Percentiles rank a stretch among this genome's conserved stretches.
These are phyloP conservation scores for Alternaria longipes DNA, from an alignment of 2,329 filamentous ascomycete species.

Conservation along the genomic window DNA sequence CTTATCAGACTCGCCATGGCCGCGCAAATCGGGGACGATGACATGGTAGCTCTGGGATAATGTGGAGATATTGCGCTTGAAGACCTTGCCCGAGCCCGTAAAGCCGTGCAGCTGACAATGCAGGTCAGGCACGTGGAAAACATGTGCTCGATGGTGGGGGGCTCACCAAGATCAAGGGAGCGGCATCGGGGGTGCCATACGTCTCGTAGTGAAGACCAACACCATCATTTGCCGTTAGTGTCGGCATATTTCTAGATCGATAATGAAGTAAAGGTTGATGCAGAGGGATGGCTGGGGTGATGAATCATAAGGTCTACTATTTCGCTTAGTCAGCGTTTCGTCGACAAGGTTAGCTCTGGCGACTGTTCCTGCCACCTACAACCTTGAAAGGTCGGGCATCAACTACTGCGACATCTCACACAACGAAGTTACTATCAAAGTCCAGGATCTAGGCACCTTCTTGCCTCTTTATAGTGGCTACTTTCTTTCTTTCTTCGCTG, in stretches of 20 bases:
- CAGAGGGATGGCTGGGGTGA: neutral
- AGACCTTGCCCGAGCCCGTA: conserved; percentile 35
- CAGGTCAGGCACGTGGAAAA: neutral
- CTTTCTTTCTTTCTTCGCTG: neutral
- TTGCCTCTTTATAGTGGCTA: neutral
- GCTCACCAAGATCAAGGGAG: conserved; percentile 28
- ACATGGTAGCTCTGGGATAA: conserved; percentile 22
- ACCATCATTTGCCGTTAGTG: conserved; percentile 27
- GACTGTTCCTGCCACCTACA: neutral
- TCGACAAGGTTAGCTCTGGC: neutral
- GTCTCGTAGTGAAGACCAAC: conserved; percentile 23
- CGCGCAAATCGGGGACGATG: conserved; percentile 35
- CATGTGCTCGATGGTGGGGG: neutral
- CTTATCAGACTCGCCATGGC: conserved; percentile 38
- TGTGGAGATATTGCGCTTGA: conserved; percentile 24
- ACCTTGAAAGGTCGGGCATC: neutral
- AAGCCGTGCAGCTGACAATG: conserved; percentile 37
- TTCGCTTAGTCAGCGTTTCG: neutral
- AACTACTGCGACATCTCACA: neutral
- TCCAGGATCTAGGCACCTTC: neutral
- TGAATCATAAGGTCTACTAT: neutral
- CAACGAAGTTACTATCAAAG: neutral
- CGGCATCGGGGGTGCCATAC: conserved; percentile 12
- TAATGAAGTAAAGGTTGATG: neutral
- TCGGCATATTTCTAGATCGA: conserved; percentile 20